Percentiles rank a stretch among this genome's conserved stretches.
These are phyloP conservation scores for Linnemannia exigua DNA, from an alignment of 192 early-diverging fungal genomes.

Conservation along the genomic window DNA sequence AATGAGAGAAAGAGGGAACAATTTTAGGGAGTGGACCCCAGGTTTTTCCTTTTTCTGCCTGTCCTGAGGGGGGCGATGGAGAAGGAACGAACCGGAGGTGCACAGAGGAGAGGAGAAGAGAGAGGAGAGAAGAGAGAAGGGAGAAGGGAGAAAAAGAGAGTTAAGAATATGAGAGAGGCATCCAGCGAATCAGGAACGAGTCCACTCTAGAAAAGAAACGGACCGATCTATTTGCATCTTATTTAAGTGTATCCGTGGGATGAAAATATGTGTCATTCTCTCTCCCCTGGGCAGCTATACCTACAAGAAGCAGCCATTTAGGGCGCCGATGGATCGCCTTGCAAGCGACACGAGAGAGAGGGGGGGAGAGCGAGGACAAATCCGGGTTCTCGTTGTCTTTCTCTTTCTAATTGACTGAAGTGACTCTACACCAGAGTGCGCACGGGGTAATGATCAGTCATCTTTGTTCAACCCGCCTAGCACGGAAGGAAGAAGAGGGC, in stretches of 20 bases:
- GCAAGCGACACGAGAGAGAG: no score
- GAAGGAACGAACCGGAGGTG: background rate
- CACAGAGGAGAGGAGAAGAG: background rate
- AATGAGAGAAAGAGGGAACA: background rate
- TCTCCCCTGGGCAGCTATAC: background rate
- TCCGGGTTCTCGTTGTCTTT: background rate
- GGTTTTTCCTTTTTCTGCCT: slow-evolving; percentile 8
- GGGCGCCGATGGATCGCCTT: no score
- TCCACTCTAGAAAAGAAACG: slow-evolving; percentile 4
- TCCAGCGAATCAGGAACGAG: slow-evolving; percentile 40
- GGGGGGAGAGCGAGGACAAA: no score
- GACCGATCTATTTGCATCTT: background rate
- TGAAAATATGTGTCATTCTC: background rate
- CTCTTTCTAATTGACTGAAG: background rate
- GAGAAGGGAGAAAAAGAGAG: background rate
- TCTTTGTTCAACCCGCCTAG: background rate
- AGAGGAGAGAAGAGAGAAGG: background rate
- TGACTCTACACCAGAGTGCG: background rate
- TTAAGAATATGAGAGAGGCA: background rate
- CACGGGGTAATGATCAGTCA: background rate
- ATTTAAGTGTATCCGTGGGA: background rate
- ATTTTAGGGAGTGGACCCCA: background rate
- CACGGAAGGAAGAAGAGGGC: background rate
- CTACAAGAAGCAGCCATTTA: no score
- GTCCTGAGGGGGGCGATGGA: background rate